These are phyloP conservation scores for Carex littledalei DNA, from an alignment of 176 grass and related monocot genomes.

Conservation along the genomic window DNA sequence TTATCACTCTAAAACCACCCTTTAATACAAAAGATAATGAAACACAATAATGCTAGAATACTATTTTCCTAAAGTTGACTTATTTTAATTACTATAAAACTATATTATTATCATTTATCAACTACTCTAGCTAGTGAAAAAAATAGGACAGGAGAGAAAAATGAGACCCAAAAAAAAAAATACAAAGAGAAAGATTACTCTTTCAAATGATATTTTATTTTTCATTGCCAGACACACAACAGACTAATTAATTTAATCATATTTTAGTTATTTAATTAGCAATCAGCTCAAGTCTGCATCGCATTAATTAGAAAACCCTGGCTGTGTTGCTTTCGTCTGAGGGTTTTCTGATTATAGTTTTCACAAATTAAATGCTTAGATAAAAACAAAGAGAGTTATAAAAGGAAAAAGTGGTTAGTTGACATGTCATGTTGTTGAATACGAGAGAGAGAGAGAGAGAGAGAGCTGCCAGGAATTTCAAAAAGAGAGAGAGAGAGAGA, in stretches of 20 bases:
- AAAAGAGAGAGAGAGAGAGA: constrained; percentile 6
- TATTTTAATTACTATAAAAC: no score
- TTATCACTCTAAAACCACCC: not conserved
- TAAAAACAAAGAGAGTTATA: constrained; percentile 13
- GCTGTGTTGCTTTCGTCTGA: not conserved
- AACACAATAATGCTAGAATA: not conserved
- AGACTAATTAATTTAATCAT: not conserved
- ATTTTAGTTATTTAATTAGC: not conserved
- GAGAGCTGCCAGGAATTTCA: no score
- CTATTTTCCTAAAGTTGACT: no score
- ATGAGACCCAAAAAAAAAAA: no score
- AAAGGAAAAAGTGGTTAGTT: constrained; percentile 27
- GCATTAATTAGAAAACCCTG: not conserved
- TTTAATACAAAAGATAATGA: not conserved
- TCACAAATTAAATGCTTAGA: constrained; percentile 7
- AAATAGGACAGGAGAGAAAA: no score
- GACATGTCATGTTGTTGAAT: constrained; percentile 30
- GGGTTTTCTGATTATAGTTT: not conserved
- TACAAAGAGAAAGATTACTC: no score
- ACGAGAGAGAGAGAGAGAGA: constrained; percentile 8
- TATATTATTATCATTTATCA: no score
- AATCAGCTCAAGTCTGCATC: not conserved
- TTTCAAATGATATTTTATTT: no score
- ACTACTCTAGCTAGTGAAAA: no score
- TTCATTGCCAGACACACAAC: no score